These are phyloP conservation scores for Fusarium palustre DNA, from an alignment of 2,329 filamentous ascomycete species.

Conservation along the genomic window DNA sequence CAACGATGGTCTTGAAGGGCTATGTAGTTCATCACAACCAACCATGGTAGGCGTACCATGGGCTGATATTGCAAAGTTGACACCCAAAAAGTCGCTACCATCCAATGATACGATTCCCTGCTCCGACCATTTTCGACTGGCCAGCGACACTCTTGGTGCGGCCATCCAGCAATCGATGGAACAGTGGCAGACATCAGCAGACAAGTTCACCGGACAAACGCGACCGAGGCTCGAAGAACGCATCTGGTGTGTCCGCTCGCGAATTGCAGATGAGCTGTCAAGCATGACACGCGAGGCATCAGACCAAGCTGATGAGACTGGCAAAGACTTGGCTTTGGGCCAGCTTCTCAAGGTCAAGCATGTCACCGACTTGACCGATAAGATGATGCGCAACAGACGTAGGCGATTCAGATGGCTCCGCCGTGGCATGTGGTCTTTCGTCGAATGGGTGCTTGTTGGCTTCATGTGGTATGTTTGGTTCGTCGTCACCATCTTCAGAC, in stretches of 20 bases:
- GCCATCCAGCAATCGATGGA: slow-evolving; percentile 62
- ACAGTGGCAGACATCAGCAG: slow-evolving; percentile 69
- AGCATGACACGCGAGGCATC: slow-evolving; percentile 73
- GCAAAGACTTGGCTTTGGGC: slow-evolving; percentile 78
- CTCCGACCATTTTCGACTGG: slow-evolving; percentile 62
- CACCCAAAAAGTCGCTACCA: slow-evolving; percentile 51
- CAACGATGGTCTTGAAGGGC: slow-evolving; percentile 29
- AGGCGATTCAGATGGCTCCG: slow-evolving; percentile 78
- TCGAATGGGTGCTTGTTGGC: slow-evolving; percentile 89
- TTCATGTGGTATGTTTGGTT: slow-evolving; percentile 97
- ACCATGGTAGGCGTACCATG: slow-evolving; percentile 51
- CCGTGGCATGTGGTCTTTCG: slow-evolving; percentile 79
- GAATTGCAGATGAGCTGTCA: slow-evolving; percentile 65
- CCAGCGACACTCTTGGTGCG: slow-evolving; percentile 63
- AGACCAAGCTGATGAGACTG: slow-evolving; percentile 84
- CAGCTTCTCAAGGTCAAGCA: slow-evolving; percentile 85
- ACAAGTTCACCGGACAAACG: slow-evolving; percentile 68
- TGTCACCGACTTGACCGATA: slow-evolving; percentile 81
- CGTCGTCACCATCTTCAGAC: slow-evolving; percentile 79
- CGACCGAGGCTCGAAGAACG: slow-evolving; percentile 64
- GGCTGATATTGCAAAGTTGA: slow-evolving; percentile 59
- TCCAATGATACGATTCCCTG: slow-evolving; percentile 54
- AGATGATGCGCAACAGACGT: slow-evolving; percentile 77
- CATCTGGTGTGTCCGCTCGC: slow-evolving; percentile 61
- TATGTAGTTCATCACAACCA: slow-evolving; percentile 40